These are phyloP conservation scores for Singerocomus inundabilis DNA, from an alignment of 1,284 basidiomycete species.

Conservation along the genomic window DNA sequence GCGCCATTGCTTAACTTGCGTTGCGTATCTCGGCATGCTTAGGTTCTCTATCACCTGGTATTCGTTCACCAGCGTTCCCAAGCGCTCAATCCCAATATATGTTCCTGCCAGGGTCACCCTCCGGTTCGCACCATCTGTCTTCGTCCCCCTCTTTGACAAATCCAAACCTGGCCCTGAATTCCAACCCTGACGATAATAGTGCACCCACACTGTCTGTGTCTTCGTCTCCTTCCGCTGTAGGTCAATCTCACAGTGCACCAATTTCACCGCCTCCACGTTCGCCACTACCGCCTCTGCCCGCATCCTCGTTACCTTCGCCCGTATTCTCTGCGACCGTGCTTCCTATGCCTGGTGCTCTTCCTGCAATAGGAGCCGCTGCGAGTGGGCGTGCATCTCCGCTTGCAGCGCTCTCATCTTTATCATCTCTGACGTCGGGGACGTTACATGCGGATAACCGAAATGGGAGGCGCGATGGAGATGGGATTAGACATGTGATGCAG, in stretches of 20 bases:
- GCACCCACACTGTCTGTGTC: not conserved
- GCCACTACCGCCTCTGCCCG: conserved; percentile 28
- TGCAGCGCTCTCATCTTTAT: conserved; percentile 12
- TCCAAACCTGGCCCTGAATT: not conserved
- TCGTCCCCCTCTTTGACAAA: conserved; percentile 6
- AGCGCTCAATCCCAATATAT: conserved; percentile 9
- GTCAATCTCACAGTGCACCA: conserved; percentile 7
- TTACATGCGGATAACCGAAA: not conserved
- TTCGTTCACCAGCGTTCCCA: conserved; percentile 21
- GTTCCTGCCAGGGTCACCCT: conserved; percentile 14
- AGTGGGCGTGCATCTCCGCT: conserved; percentile 23
- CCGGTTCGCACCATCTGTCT: conserved; percentile 1
- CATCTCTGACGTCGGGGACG: not conserved
- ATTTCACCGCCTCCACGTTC: conserved; percentile 30
- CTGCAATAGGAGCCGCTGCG: conserved; percentile 6
- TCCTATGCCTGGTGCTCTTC: conserved; percentile 1
- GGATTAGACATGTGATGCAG: not conserved
- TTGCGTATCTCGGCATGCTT: conserved; percentile 1
- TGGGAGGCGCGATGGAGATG: not conserved
- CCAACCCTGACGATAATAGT: not conserved
- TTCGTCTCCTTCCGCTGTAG: conserved; percentile 3
- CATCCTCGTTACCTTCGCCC: conserved; percentile 11
- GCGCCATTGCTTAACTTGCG: conserved; percentile 2
- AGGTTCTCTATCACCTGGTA: conserved; percentile 28
- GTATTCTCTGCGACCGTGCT: not conserved